phyloP scores from a whole-genome alignment of 805 yeast species.

The Starmerella cellae region DNA sequence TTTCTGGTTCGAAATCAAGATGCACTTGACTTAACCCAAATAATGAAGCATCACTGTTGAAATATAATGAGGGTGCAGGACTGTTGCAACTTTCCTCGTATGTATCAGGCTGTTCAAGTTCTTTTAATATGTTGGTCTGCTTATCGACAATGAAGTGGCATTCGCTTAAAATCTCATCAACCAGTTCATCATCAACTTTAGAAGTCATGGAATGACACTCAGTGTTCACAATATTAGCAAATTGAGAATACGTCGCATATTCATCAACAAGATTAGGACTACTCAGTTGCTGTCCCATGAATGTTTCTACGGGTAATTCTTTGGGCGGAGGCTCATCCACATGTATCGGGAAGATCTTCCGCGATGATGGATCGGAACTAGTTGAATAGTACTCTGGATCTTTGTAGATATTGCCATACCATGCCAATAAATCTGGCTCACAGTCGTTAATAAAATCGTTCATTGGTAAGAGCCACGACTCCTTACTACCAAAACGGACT shows the following conservation, averaged over 20 bases:
- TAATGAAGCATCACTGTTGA: constrained; percentile 15
- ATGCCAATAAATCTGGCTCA: constrained; percentile 46
- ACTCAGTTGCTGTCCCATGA: constrained; percentile 24
- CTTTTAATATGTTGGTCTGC: constrained; percentile 3
- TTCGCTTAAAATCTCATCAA: constrained; percentile 9
- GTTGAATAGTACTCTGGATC: constrained; percentile 3
- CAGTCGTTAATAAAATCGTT: constrained; percentile 54
- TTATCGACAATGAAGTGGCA: constrained; percentile 11
- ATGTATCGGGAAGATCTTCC: not conserved
- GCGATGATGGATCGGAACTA: not conserved
- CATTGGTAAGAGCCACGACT: constrained; percentile 61
- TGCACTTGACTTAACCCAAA: constrained; percentile 13
- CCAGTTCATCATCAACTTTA: constrained; percentile 6
- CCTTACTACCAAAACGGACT: constrained; percentile 64
- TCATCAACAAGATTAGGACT: constrained; percentile 29
- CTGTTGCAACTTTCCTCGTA: constrained; percentile 11
- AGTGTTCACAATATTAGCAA: constrained; percentile 16
- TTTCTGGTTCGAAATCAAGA: constrained; percentile 7
- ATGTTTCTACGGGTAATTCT: constrained; percentile 18
- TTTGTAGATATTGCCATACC: constrained; percentile 53
- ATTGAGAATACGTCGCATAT: constrained; percentile 23
- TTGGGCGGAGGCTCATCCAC: constrained; percentile 18
- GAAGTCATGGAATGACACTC: not conserved
- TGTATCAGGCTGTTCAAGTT: constrained; percentile 23
- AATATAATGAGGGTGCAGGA: constrained; percentile 4